Base-by-base conservation (phyloP, 306 rosid species). In the Sophora flavescens region DNA sequence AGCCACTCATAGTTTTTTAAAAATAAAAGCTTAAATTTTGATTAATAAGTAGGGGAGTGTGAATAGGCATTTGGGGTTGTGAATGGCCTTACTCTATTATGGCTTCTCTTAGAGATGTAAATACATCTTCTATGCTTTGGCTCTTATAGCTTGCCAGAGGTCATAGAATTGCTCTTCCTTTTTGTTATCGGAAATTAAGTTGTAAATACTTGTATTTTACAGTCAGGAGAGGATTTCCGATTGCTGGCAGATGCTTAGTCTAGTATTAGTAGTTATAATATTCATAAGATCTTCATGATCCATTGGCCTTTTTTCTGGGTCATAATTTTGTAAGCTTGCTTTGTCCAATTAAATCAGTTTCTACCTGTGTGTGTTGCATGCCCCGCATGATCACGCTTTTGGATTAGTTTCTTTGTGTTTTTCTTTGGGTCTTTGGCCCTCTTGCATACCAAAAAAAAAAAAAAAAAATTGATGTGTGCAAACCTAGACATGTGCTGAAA, bases 51-150 rank as follows among this genome's bases (percentile, higher is more conserved):
- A 4, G 6, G 41, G 11, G 48, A 42, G 48, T 42, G 48, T 42
- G 48, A 42, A 42, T 42, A 42, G 48, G 10, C 10, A 42, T 42
- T 42, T 42, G 10, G 5, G 5, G 3, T 3, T 44, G 50, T 44
- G 2, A 44, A 44, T 44, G 10, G 50, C 3, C 50, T 44, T 10
- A 44, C 11, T 13, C 11, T 44, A 42, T 45, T 66, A 32, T 63
- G 75, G 85, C 56, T 81, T 76, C 75, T 63, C 72, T 26, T 70
- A 22, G 84, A 22, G 84, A 72, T 80, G 94, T 91, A 89, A 57
- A 87, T 87, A 81, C 81, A 64, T 61, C 58, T 51, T 74, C 42
- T 48, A 69, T 85, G 82, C 75, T 33, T 42, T 39, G 57, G 72
- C 80, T 78, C 72, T 6, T 75, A 50, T 47, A 69, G 74, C 68